These are phyloP conservation scores for Teunomyces aglyptinius DNA, from an alignment of 805 yeast genomes.

Conservation along the genomic window DNA sequence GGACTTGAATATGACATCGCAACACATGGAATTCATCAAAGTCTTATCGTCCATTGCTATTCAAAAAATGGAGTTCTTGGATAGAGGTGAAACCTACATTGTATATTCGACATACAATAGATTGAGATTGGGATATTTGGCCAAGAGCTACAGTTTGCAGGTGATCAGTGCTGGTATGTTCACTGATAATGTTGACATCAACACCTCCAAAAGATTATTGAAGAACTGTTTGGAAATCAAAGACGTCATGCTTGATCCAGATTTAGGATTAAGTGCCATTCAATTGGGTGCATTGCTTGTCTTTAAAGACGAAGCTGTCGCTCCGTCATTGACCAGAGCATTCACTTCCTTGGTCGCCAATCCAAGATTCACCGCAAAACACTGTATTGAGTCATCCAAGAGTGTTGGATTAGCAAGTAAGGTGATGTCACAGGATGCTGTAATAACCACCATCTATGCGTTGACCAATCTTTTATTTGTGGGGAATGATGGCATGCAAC, in stretches of 20 bases:
- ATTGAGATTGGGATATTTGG: slow-evolving; percentile 47
- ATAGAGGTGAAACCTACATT: slow-evolving; percentile 56
- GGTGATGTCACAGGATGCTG: slow-evolving; percentile 73
- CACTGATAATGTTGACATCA: slow-evolving; percentile 44
- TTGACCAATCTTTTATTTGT: slow-evolving; percentile 69
- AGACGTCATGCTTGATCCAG: slow-evolving; percentile 51
- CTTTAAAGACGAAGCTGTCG: slow-evolving; percentile 36
- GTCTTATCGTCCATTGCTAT: slow-evolving; percentile 33
- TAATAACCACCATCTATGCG: slow-evolving; percentile 81
- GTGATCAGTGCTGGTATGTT: slow-evolving; percentile 58
- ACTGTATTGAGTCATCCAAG: slow-evolving; percentile 53
- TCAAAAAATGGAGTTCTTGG: slow-evolving; percentile 46
- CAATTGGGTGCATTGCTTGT: slow-evolving; percentile 58
- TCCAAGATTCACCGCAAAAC: slow-evolving; percentile 44
- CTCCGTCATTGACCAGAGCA: slow-evolving; percentile 41
- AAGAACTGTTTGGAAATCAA: slow-evolving; percentile 51
- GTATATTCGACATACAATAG: slow-evolving; percentile 50
- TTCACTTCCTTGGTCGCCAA: slow-evolving; percentile 56
- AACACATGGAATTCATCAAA: slow-evolving; percentile 25
- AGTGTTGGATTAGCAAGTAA: slow-evolving; percentile 66
- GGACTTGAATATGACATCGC: slow-evolving; percentile 17
- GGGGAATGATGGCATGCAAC: slow-evolving; percentile 41
- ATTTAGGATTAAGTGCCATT: slow-evolving; percentile 50
- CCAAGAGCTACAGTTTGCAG: slow-evolving; percentile 58
- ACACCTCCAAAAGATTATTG: slow-evolving; percentile 44